Evolutionary conservation across 208 protist genomes (phyloP), one percentile per base, ranked within the genome.

Genomic region (Trypanosoma lewisi): DNA sequence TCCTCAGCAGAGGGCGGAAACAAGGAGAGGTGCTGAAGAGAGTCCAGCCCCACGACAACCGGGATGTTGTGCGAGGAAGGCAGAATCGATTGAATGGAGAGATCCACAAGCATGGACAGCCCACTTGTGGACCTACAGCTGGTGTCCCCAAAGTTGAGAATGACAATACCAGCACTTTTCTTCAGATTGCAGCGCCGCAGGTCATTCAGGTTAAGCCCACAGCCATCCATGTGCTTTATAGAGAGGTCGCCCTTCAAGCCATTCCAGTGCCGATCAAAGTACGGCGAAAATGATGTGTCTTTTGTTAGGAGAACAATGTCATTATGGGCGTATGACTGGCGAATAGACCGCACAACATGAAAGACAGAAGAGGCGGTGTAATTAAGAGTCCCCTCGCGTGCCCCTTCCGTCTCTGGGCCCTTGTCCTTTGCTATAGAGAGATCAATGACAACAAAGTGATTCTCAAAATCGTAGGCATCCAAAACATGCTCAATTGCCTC

Each of bases 401-500:
- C 73, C 59, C 87, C 79, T 21, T 80, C 81, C 14, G 80, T 85
- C 25, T 83, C 80, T 47, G 77, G 64, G 27, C 68, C 67, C 49
- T 75, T 85, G 2, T 67, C 73, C 58, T 91, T 90, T 17, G 83
- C 83, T 14, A 83, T 74, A 4, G 83, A 78, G 12, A 93, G 69
- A 65, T 93, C 87, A 47, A 93, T 85, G 21, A 93, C 48, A 44
- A 93, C 61, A 65, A 93, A 88, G 61, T 91, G 83, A 60, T 83
- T 87, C 28, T 81, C 76, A 44, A 82, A 82, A 60, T 89, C 83
- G 34, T 88, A 70, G 6, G 87, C 83, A 70, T 93, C 77, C 25
- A 63, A 50, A 19, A 93, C 63, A 42, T 66, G 47, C 37, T 79
- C 57, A 16, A 93, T 58, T 28, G 51, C 19, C 23, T 54, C 66